Evolutionary conservation across 2,329 filamentous ascomycete genomes (phyloP).

Genomic region (Trichoderma koningiopsis): DNA sequence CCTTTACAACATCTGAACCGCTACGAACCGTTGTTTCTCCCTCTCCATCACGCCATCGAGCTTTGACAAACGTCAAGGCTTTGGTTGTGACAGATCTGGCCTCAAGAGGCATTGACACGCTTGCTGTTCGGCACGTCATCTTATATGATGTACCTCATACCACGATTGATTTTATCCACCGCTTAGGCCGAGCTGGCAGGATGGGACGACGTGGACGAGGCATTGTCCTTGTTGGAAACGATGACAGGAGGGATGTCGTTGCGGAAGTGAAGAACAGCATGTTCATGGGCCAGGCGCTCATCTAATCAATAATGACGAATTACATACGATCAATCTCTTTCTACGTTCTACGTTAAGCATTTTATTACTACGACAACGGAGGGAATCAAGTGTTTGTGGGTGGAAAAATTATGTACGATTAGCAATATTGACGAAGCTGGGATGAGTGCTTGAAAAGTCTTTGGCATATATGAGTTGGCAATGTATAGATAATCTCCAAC

Average conservation of each 20-base stretch:
- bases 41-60: slow-evolving; percentile 45
- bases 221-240: slow-evolving; percentile 85
- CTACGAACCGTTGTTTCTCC: slow-evolving; percentile 38
- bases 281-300: slow-evolving; percentile 78
- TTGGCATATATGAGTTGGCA: not conserved
- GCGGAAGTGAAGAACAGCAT: slow-evolving; percentile 88
- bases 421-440: not conserved
- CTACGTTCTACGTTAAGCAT: not conserved
- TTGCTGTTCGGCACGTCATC: slow-evolving; percentile 87
- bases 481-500: not conserved
- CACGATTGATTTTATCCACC: slow-evolving; percentile 97
- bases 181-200: slow-evolving; percentile 84
- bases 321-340: not conserved
- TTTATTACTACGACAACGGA: not conserved
- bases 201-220: slow-evolving; percentile 91
- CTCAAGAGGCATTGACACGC: slow-evolving; percentile 89
- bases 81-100: slow-evolving; percentile 93
- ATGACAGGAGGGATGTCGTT: slow-evolving; percentile 87
- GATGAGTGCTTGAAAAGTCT: not conserved
- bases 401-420: not conserved
- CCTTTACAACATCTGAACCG: slow-evolving; percentile 65
- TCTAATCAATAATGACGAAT: slow-evolving; percentile 48
- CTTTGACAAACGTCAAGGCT: slow-evolving; percentile 78
- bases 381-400: not conserved
- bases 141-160: slow-evolving; percentile 98